Evolutionary conservation across 73 alveolate species (phyloP).

Genomic region (Paramecium caudatum): DNA sequence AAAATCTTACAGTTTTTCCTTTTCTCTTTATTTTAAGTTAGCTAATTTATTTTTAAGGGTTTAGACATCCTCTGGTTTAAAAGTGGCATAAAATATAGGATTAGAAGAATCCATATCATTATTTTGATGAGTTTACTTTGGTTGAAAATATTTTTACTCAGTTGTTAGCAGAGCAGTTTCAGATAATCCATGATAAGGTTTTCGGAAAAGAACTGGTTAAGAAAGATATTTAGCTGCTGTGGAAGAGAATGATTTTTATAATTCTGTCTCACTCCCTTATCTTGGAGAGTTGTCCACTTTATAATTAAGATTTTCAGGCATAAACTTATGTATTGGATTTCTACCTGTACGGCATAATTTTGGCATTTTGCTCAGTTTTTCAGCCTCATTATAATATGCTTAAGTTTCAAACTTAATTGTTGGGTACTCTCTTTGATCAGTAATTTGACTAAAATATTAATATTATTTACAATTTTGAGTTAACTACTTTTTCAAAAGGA

Average conservation of each 20-base stretch:
- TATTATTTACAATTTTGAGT: conserved; percentile 33
- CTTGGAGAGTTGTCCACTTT: not conserved
- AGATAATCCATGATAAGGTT: conserved; percentile 49
- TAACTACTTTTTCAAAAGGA: conserved; percentile 55
- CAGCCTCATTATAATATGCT: conserved; percentile 28
- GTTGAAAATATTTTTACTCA: not conserved
- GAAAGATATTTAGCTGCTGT: conserved; percentile 27
- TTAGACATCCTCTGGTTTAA: conserved; percentile 51
- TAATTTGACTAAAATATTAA: not conserved
- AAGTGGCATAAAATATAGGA: conserved; percentile 30
- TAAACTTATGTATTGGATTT: conserved; percentile 39
- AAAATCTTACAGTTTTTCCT: conserved; percentile 32
- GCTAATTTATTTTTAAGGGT: conserved; percentile 60
- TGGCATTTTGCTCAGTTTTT: not conserved
- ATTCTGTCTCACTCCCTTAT: not conserved
- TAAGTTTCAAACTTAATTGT: conserved; percentile 32
- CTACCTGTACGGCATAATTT: conserved; percentile 8
- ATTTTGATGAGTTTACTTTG: not conserved
- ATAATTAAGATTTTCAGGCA: conserved; percentile 28
- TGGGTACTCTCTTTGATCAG: not conserved
- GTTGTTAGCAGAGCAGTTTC: not conserved
- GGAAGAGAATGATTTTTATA: not conserved
- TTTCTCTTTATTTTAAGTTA: conserved; percentile 45
- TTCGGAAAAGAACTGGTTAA: conserved; percentile 5
- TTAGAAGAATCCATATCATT: not conserved